Evolutionary conservation across 371 early-diverging fungal genomes (phyloP).

Genomic region (Fennellomyces sp.): DNA sequence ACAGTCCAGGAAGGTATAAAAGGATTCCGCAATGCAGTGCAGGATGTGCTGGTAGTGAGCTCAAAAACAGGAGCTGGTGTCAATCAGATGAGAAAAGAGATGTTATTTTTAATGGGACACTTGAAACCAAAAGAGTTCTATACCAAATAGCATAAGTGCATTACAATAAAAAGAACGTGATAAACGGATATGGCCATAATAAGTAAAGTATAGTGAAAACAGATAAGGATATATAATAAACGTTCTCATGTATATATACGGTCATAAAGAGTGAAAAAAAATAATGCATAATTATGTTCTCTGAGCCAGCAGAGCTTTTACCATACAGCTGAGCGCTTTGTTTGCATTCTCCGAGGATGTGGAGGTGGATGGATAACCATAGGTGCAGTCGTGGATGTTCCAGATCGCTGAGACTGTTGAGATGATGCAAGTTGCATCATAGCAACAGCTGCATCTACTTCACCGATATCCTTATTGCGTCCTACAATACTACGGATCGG

Average conservation of each 20-base stretch:
- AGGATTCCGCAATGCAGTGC: slow-evolving; percentile 48
- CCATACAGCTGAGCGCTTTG: slow-evolving; percentile 1
- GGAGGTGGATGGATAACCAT: neutral
- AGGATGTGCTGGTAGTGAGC: slow-evolving; percentile 57
- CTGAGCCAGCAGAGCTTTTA: neutral
- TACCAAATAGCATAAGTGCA: neutral
- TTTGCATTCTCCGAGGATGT: neutral
- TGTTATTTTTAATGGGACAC: slow-evolving; percentile 49
- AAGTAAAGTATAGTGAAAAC: too few relatives aligned
- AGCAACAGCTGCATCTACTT: slow-evolving; percentile 32
- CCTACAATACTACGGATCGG: slow-evolving; percentile 7
- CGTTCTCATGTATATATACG: too few relatives aligned
- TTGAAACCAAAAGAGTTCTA: slow-evolving; percentile 8
- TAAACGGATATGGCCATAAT: neutral
- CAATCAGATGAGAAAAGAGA: slow-evolving; percentile 61
- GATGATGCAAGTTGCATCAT: slow-evolving; percentile 35
- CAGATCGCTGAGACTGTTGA: neutral
- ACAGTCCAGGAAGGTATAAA: slow-evolving; percentile 41
- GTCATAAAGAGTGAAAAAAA: too few relatives aligned
- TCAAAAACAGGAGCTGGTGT: slow-evolving; percentile 61
- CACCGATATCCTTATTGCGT: slow-evolving; percentile 2
- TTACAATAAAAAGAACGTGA: neutral
- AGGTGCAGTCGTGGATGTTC: neutral
- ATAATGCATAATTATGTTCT: neutral
- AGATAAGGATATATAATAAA: too few relatives aligned